Base-by-base conservation (phyloP, 768 basidiomycete species). In the Mrakia gelida region DNA sequence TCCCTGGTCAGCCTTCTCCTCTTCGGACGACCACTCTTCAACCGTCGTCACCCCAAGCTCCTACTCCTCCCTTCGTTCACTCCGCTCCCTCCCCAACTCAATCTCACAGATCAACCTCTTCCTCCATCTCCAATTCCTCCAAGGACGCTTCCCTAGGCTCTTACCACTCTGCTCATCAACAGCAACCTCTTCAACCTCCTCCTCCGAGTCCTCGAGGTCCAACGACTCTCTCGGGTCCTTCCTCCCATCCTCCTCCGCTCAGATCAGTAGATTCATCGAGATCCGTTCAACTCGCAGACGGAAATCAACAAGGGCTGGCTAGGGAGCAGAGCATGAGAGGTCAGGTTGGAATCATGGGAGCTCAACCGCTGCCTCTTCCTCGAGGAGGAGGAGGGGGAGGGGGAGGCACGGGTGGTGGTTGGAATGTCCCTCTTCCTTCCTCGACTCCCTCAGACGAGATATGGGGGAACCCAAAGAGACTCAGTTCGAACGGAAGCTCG, bases 291-390 rank as follows among this genome's bases (percentile, higher is more conserved):
- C 56, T 38, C 67, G 67, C 67, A n/a, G 72, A 73, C 1, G 34
- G 43, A 28, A 56, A 52, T 21, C 49, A 11, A 43, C 15, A 38
- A 43, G 32, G 41, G 2, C 52, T 72, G 9, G n/a, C 41, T 16
- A 52, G 71, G 52, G 71, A 72, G 30, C 72, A 73, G 56, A 73
- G 72, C 56, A 34, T 61, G 56, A n/a, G 72, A 59, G 56, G 54
- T 16, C 34, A 49, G 13, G 34, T 73, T 28, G 72, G 72, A 7
- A 30, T 23, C 32, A 73, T 61, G 56, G 30, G 59, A 26, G 45
- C 59, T 59, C 59, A 59, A 23, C 59, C 67, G 16, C 41, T 70
- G 3, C 67, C 67, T 43, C 41, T 41, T 43, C 67, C 67, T 16
- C 23, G 34, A 3, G 67, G 54, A 45, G 49, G 23, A 54, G 15